Base-by-base conservation (phyloP, 352 stramenopile genomes). In the Globisporangium apiculatum region DNA sequence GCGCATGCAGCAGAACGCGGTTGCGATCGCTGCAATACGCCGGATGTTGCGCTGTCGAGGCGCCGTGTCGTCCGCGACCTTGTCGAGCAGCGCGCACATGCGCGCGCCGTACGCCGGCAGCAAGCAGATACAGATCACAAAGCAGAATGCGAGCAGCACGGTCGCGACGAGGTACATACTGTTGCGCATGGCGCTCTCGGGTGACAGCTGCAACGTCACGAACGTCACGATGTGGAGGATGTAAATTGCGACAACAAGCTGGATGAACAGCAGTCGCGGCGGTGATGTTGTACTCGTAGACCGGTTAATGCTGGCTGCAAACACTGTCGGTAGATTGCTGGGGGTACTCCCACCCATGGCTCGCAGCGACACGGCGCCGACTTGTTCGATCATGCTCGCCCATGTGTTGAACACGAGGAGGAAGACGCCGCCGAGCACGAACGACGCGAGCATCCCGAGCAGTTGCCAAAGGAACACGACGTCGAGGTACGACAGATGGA, bases 361-460 rank as follows among this genome's bases (percentile, higher is more conserved):
- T 4, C 35, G 38, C 37, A 51, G 57, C 7, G 56, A 43, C 51
- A 56, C 48, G 7, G 48, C 67, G 14, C 67, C 68, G 40, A 87
- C 76, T 38, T 76, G 70, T 55, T 84, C 76, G 58, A 87, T 73
- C 73, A 87, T 87, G 49, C 70, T 63, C 3, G 76, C 76, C 74
- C 76, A 87, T 43, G 76, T 87, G 51, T 83, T 84, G 59, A 87
- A 83, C 40, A 87, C 67, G 35, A 87, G 53, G 40, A 87, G 58
- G 58, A 87, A 83, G 24, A 84, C 74, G 35, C 70, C 63, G 45
- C 71, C 68, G 17, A 87, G 65, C 41, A 75, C 67, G 12, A 79
- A 58, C 1, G 76, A 74, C 9, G 62, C 71, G 9, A 75, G 51
- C 57, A 79, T 73, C 18, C 74, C 67, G 17, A 87, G 61, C 7